These are phyloP conservation scores for Nepenthes alata DNA, from an alignment of 179 eudicot genomes.

Conservation along the genomic window DNA sequence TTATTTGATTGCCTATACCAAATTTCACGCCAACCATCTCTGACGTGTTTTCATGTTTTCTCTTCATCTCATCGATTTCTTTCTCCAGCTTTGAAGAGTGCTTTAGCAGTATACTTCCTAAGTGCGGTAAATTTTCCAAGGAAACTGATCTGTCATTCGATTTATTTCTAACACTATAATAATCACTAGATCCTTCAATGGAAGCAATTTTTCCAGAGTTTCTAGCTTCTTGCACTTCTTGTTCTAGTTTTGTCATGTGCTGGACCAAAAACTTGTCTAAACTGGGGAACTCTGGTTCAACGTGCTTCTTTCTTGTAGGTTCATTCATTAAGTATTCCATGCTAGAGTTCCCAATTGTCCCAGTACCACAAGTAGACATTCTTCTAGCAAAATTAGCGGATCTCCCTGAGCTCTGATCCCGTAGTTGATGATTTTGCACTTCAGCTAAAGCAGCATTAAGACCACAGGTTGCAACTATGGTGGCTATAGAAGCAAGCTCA, in stretches of 20 bases:
- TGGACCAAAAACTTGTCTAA: slow-evolving; percentile 80
- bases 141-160: slow-evolving; percentile 11
- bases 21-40: slow-evolving; percentile 16
- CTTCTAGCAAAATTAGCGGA: slow-evolving; percentile 13
- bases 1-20: slow-evolving; percentile 12
- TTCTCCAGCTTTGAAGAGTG: slow-evolving; percentile 49
- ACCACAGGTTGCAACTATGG: slow-evolving; percentile 90
- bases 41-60: slow-evolving; percentile 13
- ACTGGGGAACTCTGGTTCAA: slow-evolving; percentile 52
- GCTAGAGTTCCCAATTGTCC: slow-evolving; percentile 10
- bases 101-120: slow-evolving; percentile 39
- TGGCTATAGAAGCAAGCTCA: slow-evolving; percentile 87
- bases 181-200: slow-evolving; percentile 7
- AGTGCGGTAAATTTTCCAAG: slow-evolving; percentile 17
- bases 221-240: slow-evolving; percentile 69
- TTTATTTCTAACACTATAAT: background rate
- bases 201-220: slow-evolving; percentile 38
- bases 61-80: slow-evolving; percentile 46
- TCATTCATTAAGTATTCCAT: slow-evolving; percentile 17
- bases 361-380: slow-evolving; percentile 19
- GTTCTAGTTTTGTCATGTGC: slow-evolving; percentile 67
- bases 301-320: slow-evolving; percentile 20
- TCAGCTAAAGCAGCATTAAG: slow-evolving; percentile 72
- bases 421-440: slow-evolving; percentile 21
- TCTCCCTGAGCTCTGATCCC: slow-evolving; percentile 10